Conservation (phyloP, 371 early-diverging fungal species). For the Fennellomyces sp. region DNA sequence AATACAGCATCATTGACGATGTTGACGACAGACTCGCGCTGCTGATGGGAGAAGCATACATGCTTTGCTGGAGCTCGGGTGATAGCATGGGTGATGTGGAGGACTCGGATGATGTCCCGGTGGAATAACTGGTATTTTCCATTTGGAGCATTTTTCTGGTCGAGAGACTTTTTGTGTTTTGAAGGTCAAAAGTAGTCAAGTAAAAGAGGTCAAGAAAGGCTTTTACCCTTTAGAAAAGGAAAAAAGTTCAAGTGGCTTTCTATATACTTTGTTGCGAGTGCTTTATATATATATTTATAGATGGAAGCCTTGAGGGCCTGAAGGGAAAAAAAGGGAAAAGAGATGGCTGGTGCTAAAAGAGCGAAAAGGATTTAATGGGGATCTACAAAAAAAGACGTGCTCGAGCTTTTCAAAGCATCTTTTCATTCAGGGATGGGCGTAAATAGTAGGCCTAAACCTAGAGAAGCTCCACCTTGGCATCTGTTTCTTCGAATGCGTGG, state of each 20-base stretch:
- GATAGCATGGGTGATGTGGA: background rate
- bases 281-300: background rate
- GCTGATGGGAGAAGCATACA: background rate
- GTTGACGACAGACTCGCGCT: background rate
- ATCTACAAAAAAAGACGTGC: conserved; percentile 5
- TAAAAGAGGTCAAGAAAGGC: too few relatives aligned
- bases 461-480: conserved; percentile 3
- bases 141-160: conserved; percentile 1
- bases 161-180: background rate
- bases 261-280: too few relatives aligned
- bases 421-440: background rate
- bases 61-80: background rate
- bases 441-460: too few relatives aligned
- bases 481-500: too few relatives aligned
- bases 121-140: background rate
- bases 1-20: background rate
- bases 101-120: background rate
- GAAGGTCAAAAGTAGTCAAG: too few relatives aligned
- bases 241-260: too few relatives aligned
- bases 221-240: too few relatives aligned
- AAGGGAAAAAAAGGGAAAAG: background rate
- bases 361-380: conserved; percentile 2
- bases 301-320: too few relatives aligned
- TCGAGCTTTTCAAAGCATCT: background rate
- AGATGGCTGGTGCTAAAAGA: conserved; percentile 3